Evolutionary conservation across 192 early-diverging fungal species (phyloP).

Genomic region (Chytriomyces hyalinus): DNA sequence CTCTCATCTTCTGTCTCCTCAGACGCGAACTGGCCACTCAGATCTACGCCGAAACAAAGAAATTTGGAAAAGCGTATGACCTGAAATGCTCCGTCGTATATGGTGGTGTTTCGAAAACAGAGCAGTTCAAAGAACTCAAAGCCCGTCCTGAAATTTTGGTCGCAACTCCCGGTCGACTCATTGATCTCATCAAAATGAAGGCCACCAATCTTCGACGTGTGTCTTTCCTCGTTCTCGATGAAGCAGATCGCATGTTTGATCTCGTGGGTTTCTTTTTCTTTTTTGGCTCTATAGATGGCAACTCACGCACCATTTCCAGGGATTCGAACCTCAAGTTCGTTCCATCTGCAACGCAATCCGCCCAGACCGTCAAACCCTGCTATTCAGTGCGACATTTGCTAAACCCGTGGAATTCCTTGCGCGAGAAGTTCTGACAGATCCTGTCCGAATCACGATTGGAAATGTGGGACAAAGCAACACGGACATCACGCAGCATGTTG

Average conservation of each 20-base stretch:
- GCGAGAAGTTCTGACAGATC: constrained; percentile 71
- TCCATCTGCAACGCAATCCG: constrained; percentile 81
- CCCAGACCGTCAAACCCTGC: constrained; percentile 80
- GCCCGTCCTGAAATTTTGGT: constrained; percentile 76
- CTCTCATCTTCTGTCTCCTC: constrained; percentile 52
- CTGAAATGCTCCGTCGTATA: constrained; percentile 72
- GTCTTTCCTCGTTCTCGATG: constrained; percentile 59
- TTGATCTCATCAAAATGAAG: constrained; percentile 89
- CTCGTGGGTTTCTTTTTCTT: constrained; percentile 36
- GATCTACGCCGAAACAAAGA: constrained; percentile 79
- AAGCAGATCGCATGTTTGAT: constrained; percentile 64
- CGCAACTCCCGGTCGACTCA: constrained; percentile 83
- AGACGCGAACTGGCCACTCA: constrained; percentile 75
- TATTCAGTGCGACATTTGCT: constrained; percentile 84
- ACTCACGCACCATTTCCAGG: constrained; percentile 23
- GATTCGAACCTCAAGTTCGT: constrained; percentile 75
- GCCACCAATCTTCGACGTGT: constrained; percentile 80
- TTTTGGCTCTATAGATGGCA: too few relatives aligned
- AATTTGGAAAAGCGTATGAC: constrained; percentile 77
- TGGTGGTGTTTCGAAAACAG: constrained; percentile 81
- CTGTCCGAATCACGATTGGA: constrained; percentile 77
- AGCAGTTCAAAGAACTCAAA: constrained; percentile 83
- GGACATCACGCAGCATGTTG: constrained; percentile 74
- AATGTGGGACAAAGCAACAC: constrained; percentile 71
- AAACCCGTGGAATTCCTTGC: constrained; percentile 73